A percentile compares a stretch with the other conserved stretches of the same genome.
Evolutionary conservation across 169 alveolate species (phyloP).

Genomic region (Fabrea salina): DNA sequence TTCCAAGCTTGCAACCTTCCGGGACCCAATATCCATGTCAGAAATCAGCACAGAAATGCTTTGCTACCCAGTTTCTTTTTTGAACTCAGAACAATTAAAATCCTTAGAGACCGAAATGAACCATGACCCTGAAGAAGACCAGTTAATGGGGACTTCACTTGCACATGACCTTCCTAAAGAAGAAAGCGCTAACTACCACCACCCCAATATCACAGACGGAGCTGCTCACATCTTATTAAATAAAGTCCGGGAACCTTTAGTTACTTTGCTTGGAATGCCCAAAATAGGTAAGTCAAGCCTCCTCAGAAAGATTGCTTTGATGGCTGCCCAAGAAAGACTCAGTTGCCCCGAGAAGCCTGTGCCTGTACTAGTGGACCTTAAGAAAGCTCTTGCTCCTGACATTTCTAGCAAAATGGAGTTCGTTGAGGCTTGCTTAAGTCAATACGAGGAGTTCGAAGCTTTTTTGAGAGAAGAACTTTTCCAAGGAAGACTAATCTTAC

Average conservation of each 20-base stretch:
- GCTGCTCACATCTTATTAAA: slow-evolving; percentile 29
- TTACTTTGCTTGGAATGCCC: slow-evolving; percentile 20
- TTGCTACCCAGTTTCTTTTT: slow-evolving; percentile 27
- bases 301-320: slow-evolving; percentile 10
- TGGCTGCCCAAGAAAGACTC: slow-evolving; percentile 15
- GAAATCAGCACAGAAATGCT: slow-evolving; percentile 22
- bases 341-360: neutral
- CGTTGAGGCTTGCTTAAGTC: slow-evolving; percentile 12
- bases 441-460: slow-evolving; percentile 27
- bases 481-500: slow-evolving; percentile 2
- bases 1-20: neutral
- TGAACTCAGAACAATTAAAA: neutral
- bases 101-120: neutral
- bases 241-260: neutral
- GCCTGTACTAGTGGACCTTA: slow-evolving; percentile 21
- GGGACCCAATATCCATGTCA: slow-evolving; percentile 17
- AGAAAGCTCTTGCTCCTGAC: neutral
- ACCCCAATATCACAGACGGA: slow-evolving; percentile 21
- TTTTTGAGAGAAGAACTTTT: slow-evolving; percentile 19
- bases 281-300: slow-evolving; percentile 17
- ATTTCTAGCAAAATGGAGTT: slow-evolving; percentile 21
- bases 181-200: neutral
- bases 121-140: slow-evolving; percentile 14
- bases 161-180: slow-evolving; percentile 14
- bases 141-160: neutral